These are phyloP conservation scores for Aspergillus luchuensis DNA, from an alignment of 2,329 filamentous ascomycete genomes.

Conservation along the genomic window DNA sequence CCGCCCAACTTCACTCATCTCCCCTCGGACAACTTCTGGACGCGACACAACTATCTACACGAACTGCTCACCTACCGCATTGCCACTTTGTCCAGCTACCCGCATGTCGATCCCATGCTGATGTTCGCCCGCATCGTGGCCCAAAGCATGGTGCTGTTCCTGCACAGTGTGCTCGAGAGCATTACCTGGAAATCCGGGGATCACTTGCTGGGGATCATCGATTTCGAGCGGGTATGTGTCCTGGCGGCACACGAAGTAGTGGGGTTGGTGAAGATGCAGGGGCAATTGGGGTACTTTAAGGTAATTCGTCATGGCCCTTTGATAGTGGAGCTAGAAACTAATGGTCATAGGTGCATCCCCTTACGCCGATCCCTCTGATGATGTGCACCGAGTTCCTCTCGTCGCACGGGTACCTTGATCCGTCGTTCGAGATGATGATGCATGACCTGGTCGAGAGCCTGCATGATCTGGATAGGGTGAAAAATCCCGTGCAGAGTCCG, in stretches of 20 bases:
- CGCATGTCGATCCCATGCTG: slow-evolving; percentile 22
- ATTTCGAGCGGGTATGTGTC: slow-evolving; percentile 22
- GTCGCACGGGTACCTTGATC: slow-evolving; percentile 20
- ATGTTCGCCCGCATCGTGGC: slow-evolving; percentile 23
- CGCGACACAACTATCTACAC: slow-evolving; percentile 22
- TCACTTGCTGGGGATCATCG: slow-evolving; percentile 21
- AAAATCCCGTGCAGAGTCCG: slow-evolving; percentile 19
- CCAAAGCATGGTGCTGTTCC: slow-evolving; percentile 22
- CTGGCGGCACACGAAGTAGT: slow-evolving; percentile 24
- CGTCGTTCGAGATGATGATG: slow-evolving; percentile 21
- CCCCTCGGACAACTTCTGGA: slow-evolving; percentile 19
- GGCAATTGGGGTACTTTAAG: slow-evolving; percentile 24
- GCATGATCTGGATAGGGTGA: slow-evolving; percentile 22
- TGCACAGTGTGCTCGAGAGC: slow-evolving; percentile 24
- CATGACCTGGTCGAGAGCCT: slow-evolving; percentile 21
- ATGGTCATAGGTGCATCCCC: slow-evolving; percentile 18
- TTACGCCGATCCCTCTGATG: slow-evolving; percentile 24
- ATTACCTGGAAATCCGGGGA: slow-evolving; percentile 25
- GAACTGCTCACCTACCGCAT: slow-evolving; percentile 20
- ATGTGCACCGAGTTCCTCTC: slow-evolving; percentile 26
- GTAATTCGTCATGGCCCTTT: neutral
- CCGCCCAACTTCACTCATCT: neutral
- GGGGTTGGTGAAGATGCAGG: slow-evolving; percentile 20
- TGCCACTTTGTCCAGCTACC: slow-evolving; percentile 13
- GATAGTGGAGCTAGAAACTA: neutral